Evolutionary conservation across 2,329 filamentous ascomycete genomes (phyloP), one percentile per base, ranked within the genome.

Genomic region (Fusarium sp.): DNA sequence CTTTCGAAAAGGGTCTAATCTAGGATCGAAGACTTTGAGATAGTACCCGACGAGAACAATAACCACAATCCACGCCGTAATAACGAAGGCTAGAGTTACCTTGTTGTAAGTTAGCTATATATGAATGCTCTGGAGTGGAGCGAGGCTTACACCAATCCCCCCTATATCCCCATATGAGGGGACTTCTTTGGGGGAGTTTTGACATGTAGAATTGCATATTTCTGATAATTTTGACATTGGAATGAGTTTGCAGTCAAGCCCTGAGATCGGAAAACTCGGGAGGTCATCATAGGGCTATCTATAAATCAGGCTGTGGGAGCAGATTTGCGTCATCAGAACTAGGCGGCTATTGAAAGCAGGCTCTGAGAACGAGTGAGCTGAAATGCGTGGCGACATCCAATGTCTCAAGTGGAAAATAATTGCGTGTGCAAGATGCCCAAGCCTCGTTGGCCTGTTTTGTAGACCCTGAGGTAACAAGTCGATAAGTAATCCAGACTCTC

Each of bases 21-120:
- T 30, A 0, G 65, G 62, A 17, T 68, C 26, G 11, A 17, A 68
- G 6, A 20, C 65, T 7, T 24, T 28, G 20, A 66, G 22, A 26
- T 68, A 68, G 13, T 68, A 68, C 2, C 26, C 39, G 20, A 60
- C 8, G 24, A 68, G 65, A 20, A 68, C 32, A 6, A 38, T 0
- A 0, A 54, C 39, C 6, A 68, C 24, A 6, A 48, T 48, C 65
- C 65, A 66, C 3, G 65, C 62, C 1, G 65, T 66, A 3, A 30
- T 3, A 0, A 50, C 13, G 8, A 66, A 66, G 0, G 58, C 41
- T 1, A 26, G 0, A 9, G 42, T 55, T 1, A 48, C 63, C 48
- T 62, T 0, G 9, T n/a, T 3, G 10, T 18, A 9, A 3, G 15
- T 50, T 3, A 50, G 47, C 14, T 8, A 15, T 10, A 24, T 1